Evolutionary conservation across 2,329 filamentous ascomycete genomes (phyloP), one percentile per base, ranked within the genome.

Genomic region (Penicillium sp.): DNA sequence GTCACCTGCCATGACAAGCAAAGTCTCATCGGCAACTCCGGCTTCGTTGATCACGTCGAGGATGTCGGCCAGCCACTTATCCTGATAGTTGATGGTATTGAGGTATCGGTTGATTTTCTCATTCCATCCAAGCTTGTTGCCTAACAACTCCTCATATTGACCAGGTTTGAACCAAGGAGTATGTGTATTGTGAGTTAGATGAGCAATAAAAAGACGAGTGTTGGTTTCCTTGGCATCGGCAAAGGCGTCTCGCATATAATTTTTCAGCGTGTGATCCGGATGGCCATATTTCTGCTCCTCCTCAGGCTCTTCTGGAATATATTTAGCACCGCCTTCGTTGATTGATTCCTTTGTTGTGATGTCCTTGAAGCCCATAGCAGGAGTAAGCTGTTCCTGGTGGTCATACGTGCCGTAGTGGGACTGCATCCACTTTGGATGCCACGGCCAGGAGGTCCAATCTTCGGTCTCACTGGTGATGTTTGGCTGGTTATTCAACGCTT

Each of bases 1-100:
- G 39, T 70, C 67, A 43, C 67, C 67, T 16, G 65, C 61, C 55
- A 69, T 63, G 3, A 68, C 58, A 19, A 70, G 44, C 3, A 70
- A 57, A 7, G 67, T 70, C 52, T 70, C 65, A 40, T 69, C 62
- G 34, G 64, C 62, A 14, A 70, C 59, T 4, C 60, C 66, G 9
- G 62, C 61, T 18, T 68, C 66, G 16, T 67, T 60, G 2, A 70
- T 47, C 6, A 65, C 60, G 1, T 64, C 51, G 29, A 70, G 46
- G n/a, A 70, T 60, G 1, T 61, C 54, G 16, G 57, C 60, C n/a
- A 67, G 50, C 67, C 67, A 70, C 35, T 55, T 45, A 26, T 70
- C 67, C 18, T 59, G 61, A 40, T 64, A 66, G 18, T 56, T 61
- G 18, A 68, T 43, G 4, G 67, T 60, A 45, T 70, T 70, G n/a